Base-by-base conservation (phyloP, 768 basidiomycete species). In the Hortiboletus flavorubellus region DNA sequence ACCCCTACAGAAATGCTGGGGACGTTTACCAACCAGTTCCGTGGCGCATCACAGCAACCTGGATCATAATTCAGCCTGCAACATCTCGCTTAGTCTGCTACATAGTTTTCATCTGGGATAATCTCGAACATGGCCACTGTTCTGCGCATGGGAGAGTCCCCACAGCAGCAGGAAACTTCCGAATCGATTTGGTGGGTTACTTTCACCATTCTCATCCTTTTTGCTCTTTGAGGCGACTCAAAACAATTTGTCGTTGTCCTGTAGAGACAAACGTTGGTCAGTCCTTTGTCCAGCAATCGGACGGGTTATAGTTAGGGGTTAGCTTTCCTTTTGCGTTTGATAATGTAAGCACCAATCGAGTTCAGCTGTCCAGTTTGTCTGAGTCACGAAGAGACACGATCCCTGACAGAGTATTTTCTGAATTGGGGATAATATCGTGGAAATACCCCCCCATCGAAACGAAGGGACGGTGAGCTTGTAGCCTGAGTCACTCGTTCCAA, bases 1-100 rank as follows among this genome's bases (percentile, higher is more conserved):
- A 68, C 61, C 11, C 64, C 66, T 15, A 58, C 60, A 18, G 52
- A 68, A 53, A 68, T 66, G 59, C 9, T 63, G 11, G 57, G 55
- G 9, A 61, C 48, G 10, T 44, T 66, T 33, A 14, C 42, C 11
- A 49, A 51, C 21, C 65, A 61, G 45, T 38, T 54, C 4, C 57
- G 61, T 30, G 47, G 48, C 15, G 33, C 44, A 12, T 26, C 56
- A 30, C 37, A 42, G 3, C 30, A 29, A 41, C 31, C 54, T 51
- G 43, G 31, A 30, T 49, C 56, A n/a, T 63, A 26, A 55, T 16
- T 34, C 48, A 16, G 12, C 39, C 40, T 35, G 9, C 33, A 14
- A 35, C 29, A 23, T 37, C 26, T 38, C 34, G 9, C n/a, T 23
- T 57, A 60, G 44, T 53, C 44, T 55, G 40, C 31, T 51, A 14